Evolutionary conservation across 176 grass and related monocot genomes (phyloP).

Genomic region (Luzula sylvatica): DNA sequence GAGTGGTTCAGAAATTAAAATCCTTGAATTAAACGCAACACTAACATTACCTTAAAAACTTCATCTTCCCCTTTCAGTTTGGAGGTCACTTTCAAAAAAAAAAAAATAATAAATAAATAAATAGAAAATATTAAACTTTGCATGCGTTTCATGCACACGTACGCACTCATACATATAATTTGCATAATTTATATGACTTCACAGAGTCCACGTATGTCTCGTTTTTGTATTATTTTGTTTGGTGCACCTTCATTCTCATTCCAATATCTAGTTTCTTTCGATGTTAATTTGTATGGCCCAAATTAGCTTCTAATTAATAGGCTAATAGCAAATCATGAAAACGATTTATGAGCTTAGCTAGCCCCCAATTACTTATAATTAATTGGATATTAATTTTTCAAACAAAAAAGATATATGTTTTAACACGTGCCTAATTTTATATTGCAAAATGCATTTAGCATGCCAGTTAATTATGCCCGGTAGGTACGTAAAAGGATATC

Average conservation of each 20-base stretch:
- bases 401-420: neutral
- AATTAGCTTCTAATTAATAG: neutral
- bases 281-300: neutral
- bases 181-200: slow-evolving; percentile 14
- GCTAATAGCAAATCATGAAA: neutral
- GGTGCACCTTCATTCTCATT: slow-evolving; percentile 5
- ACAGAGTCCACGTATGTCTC: slow-evolving; percentile 18
- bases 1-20: too few relatives aligned
- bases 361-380: neutral
- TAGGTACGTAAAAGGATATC: slow-evolving; percentile 10
- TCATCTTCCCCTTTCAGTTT: too few relatives aligned
- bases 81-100: too few relatives aligned
- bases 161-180: neutral
- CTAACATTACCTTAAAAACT: too few relatives aligned
- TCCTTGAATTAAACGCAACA: too few relatives aligned
- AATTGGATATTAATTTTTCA: neutral
- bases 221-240: slow-evolving; percentile 13
- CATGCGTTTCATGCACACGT: too few relatives aligned
- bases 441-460: slow-evolving; percentile 7
- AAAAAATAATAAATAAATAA: too few relatives aligned
- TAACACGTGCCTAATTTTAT: slow-evolving; percentile 5
- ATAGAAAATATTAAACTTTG: too few relatives aligned
- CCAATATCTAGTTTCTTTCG: neutral
- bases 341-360: neutral
- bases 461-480: slow-evolving; percentile 18